A percentile compares a stretch with the other conserved stretches of the same genome.
Evolutionary conservation across 768 basidiomycete species (phyloP).

Genomic region (Butyriboletus loyo): DNA sequence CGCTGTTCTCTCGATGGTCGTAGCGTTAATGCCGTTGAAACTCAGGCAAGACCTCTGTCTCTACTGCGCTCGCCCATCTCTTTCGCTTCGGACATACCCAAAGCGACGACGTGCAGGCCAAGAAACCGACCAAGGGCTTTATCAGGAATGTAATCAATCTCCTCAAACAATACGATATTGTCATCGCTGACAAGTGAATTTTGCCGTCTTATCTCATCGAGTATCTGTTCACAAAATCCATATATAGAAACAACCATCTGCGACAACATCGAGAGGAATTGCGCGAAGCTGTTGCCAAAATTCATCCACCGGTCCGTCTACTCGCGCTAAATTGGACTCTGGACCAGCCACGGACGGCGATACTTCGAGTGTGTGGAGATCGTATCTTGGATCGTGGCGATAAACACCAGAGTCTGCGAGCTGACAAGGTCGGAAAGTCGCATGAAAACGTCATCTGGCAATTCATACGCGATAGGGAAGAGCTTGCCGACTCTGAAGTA

Average conservation of each 20-base stretch:
- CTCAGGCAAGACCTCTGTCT: constrained; percentile 83
- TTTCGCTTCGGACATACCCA: constrained; percentile 92
- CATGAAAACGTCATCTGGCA: constrained; percentile 84
- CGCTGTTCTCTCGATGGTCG: background rate
- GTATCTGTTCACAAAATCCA: background rate
- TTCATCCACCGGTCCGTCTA: constrained; percentile 59
- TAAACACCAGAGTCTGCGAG: constrained; percentile 80
- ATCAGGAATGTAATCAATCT: constrained; percentile 66
- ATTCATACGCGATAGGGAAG: constrained; percentile 67
- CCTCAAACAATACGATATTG: constrained; percentile 65
- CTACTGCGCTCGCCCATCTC: constrained; percentile 72
- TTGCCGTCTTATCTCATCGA: background rate
- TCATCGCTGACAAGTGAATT: constrained; percentile 91
- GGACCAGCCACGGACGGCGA: constrained; percentile 51
- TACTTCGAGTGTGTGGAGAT: constrained; percentile 75
- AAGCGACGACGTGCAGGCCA: constrained; percentile 81
- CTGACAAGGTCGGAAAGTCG: constrained; percentile 43
- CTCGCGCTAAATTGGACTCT: constrained; percentile 80
- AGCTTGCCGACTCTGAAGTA: constrained; percentile 60
- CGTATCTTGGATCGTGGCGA: constrained; percentile 74
- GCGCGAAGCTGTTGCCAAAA: constrained; percentile 46
- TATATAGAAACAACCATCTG: constrained; percentile 82
- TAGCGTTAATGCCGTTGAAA: background rate
- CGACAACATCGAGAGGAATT: constrained; percentile 73
- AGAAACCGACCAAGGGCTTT: constrained; percentile 70